Conservation (phyloP, 331 rosid genomes). For the Pyracantha coccinea region DNA sequence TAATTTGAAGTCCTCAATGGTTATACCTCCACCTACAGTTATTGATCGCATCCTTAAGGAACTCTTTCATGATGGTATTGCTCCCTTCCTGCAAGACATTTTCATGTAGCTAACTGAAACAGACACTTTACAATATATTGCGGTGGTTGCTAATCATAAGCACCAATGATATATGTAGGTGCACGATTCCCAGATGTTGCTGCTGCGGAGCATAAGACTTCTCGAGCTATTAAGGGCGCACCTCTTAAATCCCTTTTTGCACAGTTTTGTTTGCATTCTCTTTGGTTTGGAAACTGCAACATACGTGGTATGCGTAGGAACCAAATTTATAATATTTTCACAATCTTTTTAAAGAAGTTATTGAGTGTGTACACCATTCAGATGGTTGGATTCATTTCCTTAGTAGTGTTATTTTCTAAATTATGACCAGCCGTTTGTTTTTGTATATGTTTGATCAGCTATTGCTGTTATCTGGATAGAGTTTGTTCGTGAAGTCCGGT, state of each 20-base stretch:
- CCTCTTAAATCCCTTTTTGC: conserved; percentile 76
- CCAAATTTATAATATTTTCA: conserved; percentile 8
- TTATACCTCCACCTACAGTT: conserved; percentile 82
- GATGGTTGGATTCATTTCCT: conserved; percentile 3
- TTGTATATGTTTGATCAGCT: conserved; percentile 37
- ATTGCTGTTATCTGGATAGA: conserved; percentile 85
- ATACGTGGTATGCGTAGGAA: conserved; percentile 60
- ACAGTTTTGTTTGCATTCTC: conserved; percentile 81
- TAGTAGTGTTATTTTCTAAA: conserved; percentile 14
- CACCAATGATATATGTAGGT: conserved; percentile 28
- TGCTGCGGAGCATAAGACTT: conserved; percentile 42
- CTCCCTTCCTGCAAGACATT: conserved; percentile 1
- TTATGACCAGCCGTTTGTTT: conserved; percentile 13
- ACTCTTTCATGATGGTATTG: conserved; percentile 74
- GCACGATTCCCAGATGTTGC: conserved; percentile 32
- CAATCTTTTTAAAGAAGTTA: background rate
- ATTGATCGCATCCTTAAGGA: conserved; percentile 88
- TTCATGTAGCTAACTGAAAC: background rate
- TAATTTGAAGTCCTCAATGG: conserved; percentile 59
- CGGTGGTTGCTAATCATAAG: background rate
- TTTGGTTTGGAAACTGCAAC: conserved; percentile 95
- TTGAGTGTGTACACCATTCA: background rate
- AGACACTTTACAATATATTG: background rate
- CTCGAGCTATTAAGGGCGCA: conserved; percentile 80
- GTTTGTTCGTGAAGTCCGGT: conserved; percentile 92